Percentiles rank a stretch among this genome's conserved stretches.
Conservation (phyloP, 2,329 filamentous ascomycete genomes). For the Cercospora sp. region DNA sequence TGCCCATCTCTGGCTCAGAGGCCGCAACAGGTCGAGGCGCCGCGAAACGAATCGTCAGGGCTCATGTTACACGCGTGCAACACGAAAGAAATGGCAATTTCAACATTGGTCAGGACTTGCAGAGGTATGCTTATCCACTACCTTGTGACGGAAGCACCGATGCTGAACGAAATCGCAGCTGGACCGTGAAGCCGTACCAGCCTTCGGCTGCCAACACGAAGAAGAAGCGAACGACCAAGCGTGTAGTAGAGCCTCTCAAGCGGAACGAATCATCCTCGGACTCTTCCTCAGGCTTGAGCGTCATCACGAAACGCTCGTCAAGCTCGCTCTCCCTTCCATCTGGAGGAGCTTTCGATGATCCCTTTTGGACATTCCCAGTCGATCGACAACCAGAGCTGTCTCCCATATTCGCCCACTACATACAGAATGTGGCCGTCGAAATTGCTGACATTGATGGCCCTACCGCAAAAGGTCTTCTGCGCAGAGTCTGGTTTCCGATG, state of each 20-base stretch:
- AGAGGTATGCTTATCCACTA: not conserved
- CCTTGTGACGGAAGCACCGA: not conserved
- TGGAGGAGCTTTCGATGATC: conserved; percentile 4
- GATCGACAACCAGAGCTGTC: conserved; percentile 10
- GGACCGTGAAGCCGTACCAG: conserved; percentile 5
- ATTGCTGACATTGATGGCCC: conserved; percentile 45
- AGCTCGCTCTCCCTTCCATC: not conserved
- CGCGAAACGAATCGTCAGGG: conserved; percentile 1
- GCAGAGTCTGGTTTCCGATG: conserved; percentile 44
- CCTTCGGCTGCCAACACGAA: not conserved
- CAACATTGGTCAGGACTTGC: conserved; percentile 9
- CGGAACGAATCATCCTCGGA: not conserved
- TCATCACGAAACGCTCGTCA: not conserved
- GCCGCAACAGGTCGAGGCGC: conserved; percentile 2
- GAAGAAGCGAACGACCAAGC: not conserved
- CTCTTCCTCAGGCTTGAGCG: not conserved
- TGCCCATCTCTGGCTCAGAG: conserved; percentile 1
- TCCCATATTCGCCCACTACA: conserved; percentile 14
- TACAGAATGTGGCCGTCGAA: conserved; percentile 42
- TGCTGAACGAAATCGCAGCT: not conserved
- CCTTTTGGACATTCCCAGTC: conserved; percentile 4
- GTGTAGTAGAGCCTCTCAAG: not conserved
- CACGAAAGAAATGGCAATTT: conserved; percentile 10
- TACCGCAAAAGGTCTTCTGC: conserved; percentile 38
- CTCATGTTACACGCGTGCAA: conserved; percentile 8